Evolutionary conservation across 371 early-diverging fungal species (phyloP).

Genomic region (Rhizomucor pusillus): DNA sequence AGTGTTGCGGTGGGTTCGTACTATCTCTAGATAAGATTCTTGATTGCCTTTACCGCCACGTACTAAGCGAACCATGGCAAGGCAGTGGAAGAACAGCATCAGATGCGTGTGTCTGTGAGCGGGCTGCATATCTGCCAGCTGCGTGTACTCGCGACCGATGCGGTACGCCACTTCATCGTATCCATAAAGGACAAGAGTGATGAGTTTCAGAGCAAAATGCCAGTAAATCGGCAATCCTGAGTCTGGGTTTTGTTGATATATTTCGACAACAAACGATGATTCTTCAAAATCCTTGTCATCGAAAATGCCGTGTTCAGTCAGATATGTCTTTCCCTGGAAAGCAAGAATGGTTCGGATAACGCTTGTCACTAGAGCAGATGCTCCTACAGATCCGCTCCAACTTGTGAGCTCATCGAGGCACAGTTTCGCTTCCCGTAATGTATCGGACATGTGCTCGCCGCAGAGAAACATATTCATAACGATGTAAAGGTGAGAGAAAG

Average conservation of each 20-base stretch:
- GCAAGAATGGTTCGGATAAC: slow-evolving; percentile 37
- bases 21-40: slow-evolving; percentile 9
- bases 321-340: slow-evolving; percentile 38
- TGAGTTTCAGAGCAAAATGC: slow-evolving; percentile 33
- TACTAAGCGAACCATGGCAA: slow-evolving; percentile 29
- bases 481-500: slow-evolving; percentile 36
- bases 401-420: slow-evolving; percentile 31
- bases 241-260: slow-evolving; percentile 15
- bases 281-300: slow-evolving; percentile 39
- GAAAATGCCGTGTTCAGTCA: slow-evolving; percentile 28
- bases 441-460: slow-evolving; percentile 36
- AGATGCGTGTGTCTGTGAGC: slow-evolving; percentile 37
- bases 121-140: slow-evolving; percentile 28
- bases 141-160: slow-evolving; percentile 26
- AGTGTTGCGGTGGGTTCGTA: slow-evolving; percentile 15
- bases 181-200: slow-evolving; percentile 27
- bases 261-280: slow-evolving; percentile 19
- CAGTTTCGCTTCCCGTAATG: slow-evolving; percentile 32
- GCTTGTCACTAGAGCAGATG: slow-evolving; percentile 23
- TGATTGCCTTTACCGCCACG: slow-evolving; percentile 8
- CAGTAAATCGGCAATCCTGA: slow-evolving; percentile 24
- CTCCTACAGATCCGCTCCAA: slow-evolving; percentile 24
- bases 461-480: slow-evolving; percentile 28
- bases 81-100: slow-evolving; percentile 40
- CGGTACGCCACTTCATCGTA: slow-evolving; percentile 27